Evolutionary conservation across 108 stramenopile genomes (phyloP).

Genomic region (Poteriospumella lacustris): DNA sequence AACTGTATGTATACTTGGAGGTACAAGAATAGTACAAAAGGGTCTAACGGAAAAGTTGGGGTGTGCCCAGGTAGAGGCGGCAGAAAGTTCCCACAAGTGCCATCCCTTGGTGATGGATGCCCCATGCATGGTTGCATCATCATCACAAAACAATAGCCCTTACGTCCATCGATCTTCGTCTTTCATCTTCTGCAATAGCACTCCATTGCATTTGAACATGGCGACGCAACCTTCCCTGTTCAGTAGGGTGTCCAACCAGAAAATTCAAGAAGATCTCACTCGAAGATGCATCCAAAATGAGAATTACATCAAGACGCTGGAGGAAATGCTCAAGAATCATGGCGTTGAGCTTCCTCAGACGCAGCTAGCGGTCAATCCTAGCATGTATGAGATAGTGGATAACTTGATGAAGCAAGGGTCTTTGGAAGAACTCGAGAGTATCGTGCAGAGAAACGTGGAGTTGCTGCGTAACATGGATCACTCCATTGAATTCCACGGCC

Average conservation of each 20-base stretch:
- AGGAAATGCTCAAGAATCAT: not conserved
- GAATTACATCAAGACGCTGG: not conserved
- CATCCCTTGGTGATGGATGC: no score
- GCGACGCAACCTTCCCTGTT: no score
- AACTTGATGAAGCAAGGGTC: not conserved
- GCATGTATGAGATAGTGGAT: not conserved
- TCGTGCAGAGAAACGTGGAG: not conserved
- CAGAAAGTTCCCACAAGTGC: no score
- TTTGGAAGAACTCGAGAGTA: not conserved
- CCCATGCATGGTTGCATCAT: no score
- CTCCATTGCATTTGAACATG: no score
- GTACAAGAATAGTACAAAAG: no score
- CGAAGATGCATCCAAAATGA: not conserved
- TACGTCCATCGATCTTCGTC: no score
- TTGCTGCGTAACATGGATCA: not conserved
- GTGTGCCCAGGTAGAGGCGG: no score
- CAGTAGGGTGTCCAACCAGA: constrained; percentile 6
- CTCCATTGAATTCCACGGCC: not conserved
- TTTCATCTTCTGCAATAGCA: no score
- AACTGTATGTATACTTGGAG: no score
- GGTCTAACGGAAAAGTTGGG: no score
- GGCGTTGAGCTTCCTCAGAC: not conserved
- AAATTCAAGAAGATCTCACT: not conserved
- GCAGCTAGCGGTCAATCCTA: not conserved
- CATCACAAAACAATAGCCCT: no score